phyloP scores from a whole-genome alignment of 2,329 filamentous ascomycete genomes.

The Scolecobasidium constrictum region DNA sequence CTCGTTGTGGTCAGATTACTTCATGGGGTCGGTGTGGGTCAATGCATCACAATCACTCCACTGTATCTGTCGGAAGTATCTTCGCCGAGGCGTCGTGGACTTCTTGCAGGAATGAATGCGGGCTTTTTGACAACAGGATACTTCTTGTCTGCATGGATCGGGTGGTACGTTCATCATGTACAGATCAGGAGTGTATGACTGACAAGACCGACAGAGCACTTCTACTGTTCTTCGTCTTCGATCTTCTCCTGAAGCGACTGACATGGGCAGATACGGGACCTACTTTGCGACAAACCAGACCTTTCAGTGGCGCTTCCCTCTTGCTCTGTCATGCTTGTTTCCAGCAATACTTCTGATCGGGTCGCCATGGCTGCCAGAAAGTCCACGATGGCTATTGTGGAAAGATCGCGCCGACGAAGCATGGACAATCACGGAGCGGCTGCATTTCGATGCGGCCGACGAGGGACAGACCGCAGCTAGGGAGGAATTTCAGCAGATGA shows the following conservation, averaged over 20 bases:
- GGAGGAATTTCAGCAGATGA: conserved; percentile 18
- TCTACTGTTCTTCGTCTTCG: too few species aligned
- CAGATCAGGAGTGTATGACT: too few species aligned
- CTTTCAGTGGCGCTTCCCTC: conserved; percentile 35
- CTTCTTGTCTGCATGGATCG: too few species aligned
- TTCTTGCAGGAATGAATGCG: not conserved
- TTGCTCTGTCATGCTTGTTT: conserved; percentile 35
- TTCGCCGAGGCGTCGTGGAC: not conserved
- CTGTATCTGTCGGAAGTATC: not conserved
- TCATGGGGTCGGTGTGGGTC: conserved; percentile 2
- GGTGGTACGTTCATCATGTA: too few species aligned
- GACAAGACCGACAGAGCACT: too few species aligned
- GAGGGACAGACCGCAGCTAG: conserved; percentile 14
- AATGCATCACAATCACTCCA: not conserved
- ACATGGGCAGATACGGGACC: too few species aligned
- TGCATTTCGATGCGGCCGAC: conserved; percentile 15
- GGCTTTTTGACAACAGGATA: not conserved
- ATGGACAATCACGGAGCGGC: conserved; percentile 17
- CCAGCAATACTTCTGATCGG: conserved; percentile 36
- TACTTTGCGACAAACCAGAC: too few species aligned
- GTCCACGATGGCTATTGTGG: conserved; percentile 50
- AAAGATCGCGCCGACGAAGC: conserved; percentile 49
- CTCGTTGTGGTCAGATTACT: not conserved
- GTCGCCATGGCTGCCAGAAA: conserved; percentile 49
- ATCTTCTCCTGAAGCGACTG: too few species aligned